Base-by-base conservation (phyloP, 768 basidiomycete genomes). In the Calvatia gigantea region DNA sequence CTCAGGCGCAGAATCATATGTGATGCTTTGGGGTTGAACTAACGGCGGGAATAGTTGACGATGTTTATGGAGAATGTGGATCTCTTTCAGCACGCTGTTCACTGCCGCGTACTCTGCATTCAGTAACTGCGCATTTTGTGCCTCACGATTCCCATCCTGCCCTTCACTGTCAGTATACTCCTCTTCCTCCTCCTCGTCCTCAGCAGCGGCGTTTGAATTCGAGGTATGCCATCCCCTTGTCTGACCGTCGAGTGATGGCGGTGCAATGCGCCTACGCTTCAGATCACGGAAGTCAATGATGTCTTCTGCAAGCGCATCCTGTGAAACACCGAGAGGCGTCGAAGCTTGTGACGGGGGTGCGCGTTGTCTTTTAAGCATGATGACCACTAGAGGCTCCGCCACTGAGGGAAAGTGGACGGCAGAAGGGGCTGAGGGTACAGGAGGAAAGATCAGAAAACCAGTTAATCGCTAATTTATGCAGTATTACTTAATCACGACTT, bases 41-140 rank as follows among this genome's bases (percentile, higher is more conserved):
- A 68, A 48, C 3, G 70, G 63, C 11, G 71, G 60, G 61, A 75
- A 83, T 23, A 83, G 56, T 31, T 82, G 70, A 47, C 87, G 77
- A 62, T 88, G 85, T 51, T 86, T 82, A 60, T 87, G 78, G 21
- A 85, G 75, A 35, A 82, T 75, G 61, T 91, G 89, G 49, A 91
- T 66, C 62, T 90, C 83, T 54, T 86, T 83, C 33, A 92, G 79
- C 60, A 88, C 70, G 44, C 61, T 78, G 68, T 92, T 92, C 54
- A 80, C 73, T 29, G 74, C 70, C 64, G 79, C 78, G 71, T 91
- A 92, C 59, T 79, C 70, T 62, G 70, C 51, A 63, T 42, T 57
- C 17, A 41, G 42, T 23, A 32, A 43, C 48, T 43, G 54, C 43
- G 28, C 28, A 17, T 21, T 23, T 23, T 41, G 48, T 32, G 54